Evolutionary conservation across 2,329 filamentous ascomycete species (phyloP).

Genomic region (Tolypocladium endophyticum): DNA sequence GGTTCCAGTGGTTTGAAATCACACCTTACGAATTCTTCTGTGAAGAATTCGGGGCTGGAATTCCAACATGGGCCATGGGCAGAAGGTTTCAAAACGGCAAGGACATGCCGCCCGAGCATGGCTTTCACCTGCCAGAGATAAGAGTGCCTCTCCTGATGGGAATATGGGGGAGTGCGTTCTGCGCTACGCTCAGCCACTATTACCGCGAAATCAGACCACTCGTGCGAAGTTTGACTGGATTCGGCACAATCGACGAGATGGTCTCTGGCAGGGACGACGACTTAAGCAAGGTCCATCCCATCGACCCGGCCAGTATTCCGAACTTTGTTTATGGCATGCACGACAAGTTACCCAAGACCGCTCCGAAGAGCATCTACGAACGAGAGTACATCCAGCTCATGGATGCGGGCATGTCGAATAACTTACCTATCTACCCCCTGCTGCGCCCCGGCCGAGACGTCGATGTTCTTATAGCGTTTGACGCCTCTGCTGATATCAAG

Average conservation of each 20-base stretch:
- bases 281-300: slow-evolving; percentile 83
- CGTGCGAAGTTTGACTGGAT: slow-evolving; percentile 62
- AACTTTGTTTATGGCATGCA: slow-evolving; percentile 83
- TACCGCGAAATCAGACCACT: slow-evolving; percentile 88
- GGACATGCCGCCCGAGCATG: slow-evolving; percentile 41
- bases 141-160: slow-evolving; percentile 78
- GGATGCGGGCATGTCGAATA: slow-evolving; percentile 99
- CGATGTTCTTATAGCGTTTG: slow-evolving; percentile 85
- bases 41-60: slow-evolving; percentile 82
- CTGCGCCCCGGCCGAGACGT: slow-evolving; percentile 80
- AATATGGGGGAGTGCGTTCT: slow-evolving; percentile 95
- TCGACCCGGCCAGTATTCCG: slow-evolving; percentile 81
- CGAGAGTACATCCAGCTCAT: slow-evolving; percentile 70
- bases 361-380: slow-evolving; percentile 66
- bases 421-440: slow-evolving; percentile 89
- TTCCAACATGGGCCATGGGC: slow-evolving; percentile 89
- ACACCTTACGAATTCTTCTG: slow-evolving; percentile 94
- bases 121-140: slow-evolving; percentile 69
- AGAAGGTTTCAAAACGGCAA: slow-evolving; percentile 65
- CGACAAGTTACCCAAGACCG: slow-evolving; percentile 60
- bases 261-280: slow-evolving; percentile 77
- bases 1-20: slow-evolving; percentile 98
- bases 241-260: slow-evolving; percentile 68
- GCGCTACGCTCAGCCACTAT: slow-evolving; percentile 89
- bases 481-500: slow-evolving; percentile 86